Base-by-base conservation (phyloP, 176 grass and related monocot genomes). In the Oryza australiensis region DNA sequence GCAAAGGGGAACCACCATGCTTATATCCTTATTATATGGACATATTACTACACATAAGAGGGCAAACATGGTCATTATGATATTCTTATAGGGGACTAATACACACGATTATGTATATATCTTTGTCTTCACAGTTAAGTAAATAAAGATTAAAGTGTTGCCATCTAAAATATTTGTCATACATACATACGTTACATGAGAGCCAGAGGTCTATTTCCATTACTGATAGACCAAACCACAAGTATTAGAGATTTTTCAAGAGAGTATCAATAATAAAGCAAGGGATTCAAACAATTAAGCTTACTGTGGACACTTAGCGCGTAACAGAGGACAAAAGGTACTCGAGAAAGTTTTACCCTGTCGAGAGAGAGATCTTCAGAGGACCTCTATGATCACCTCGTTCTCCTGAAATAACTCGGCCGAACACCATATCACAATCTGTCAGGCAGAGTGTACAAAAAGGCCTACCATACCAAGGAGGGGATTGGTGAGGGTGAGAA, bases 351-450 rank as follows among this genome's bases (percentile, higher is more conserved):
- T 12, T 42, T 88, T 94, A 99, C 96, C 96, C 96, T 57, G 84
- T 43, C 55, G 86, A 32, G 43, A 91, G 89, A 78, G 88, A 85
- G 45, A 95, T 85, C 87, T 91, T 95, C 66, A 95, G 82, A 80
- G 87, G 80, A 79, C 89, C 96, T 90, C 65, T 93, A 59, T 95
- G 85, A 75, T 94, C 85, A 15, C 96, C 93, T 81, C 72, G 81
- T 83, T 99, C 96, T 78, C 67, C 82, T 46, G 43, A 79, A 62
- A 95, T 84, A 33, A 66, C 66, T 86, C 91, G 93, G 33, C 96
- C 96, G 83, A 93, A 99, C 27, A 99, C 87, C 81, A 99, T 88
- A 51, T 99, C 96, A 91, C 96, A 99, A 30, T 99, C 91, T n/a
- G 96, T 94, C 71, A 99, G 68, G 68, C 91, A 99, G 23, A 99